A percentile compares a stretch with the other conserved stretches of the same genome.
Evolutionary conservation across 768 basidiomycete species (phyloP).

Genomic region (Leccinum aurantiacum): DNA sequence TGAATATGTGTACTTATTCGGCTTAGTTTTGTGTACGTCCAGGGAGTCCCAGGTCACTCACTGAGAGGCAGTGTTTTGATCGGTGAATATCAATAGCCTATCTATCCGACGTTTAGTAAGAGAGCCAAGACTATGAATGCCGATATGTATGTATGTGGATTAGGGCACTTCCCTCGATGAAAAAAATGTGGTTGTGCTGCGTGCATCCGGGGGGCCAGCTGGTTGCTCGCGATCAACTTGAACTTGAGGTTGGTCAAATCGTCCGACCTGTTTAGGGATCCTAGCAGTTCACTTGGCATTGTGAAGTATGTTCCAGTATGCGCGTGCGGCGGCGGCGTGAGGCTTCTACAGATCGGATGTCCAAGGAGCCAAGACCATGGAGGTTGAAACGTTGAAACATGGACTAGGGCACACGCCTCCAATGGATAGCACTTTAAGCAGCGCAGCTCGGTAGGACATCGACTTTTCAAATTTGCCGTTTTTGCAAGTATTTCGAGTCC

Average conservation of each 20-base stretch:
- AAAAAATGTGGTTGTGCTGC: not conserved
- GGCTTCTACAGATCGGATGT: too few species aligned
- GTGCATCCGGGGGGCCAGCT: not conserved
- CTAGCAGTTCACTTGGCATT: too few species aligned
- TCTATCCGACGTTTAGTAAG: not conserved
- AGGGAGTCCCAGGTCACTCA: not conserved
- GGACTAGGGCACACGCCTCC: too few species aligned
- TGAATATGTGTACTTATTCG: not conserved
- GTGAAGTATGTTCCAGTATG: too few species aligned
- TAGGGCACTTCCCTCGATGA: not conserved
- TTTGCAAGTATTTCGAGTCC: too few species aligned
- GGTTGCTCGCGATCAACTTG: not conserved
- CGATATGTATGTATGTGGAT: not conserved
- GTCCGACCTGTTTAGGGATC: not conserved
- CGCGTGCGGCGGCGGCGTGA: too few species aligned
- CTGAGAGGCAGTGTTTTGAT: not conserved
- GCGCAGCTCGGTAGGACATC: too few species aligned
- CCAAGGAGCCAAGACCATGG: too few species aligned
- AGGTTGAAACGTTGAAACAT: too few species aligned
- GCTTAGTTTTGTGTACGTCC: not conserved
- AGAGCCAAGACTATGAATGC: not conserved
- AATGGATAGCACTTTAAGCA: too few species aligned
- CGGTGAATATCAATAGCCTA: not conserved
- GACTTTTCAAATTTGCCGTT: too few species aligned
- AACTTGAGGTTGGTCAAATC: not conserved